These are phyloP conservation scores for Phytophthora hibernalis DNA, from an alignment of 352 stramenopile genomes.

Conservation along the genomic window DNA sequence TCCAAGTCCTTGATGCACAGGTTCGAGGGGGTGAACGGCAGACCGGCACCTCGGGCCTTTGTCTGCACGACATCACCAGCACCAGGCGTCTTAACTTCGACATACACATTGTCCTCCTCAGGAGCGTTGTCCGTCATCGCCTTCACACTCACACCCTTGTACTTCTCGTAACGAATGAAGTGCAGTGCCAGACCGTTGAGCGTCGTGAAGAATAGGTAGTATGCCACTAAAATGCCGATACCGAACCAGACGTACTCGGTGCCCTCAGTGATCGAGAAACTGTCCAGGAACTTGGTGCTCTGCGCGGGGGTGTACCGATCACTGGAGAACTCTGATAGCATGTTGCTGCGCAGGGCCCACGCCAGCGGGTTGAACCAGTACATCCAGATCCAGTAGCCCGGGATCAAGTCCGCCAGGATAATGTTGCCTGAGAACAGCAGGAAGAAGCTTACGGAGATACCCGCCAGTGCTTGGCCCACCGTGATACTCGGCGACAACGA, in stretches of 20 bases:
- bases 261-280: conserved; percentile 50
- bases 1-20: conserved; percentile 56
- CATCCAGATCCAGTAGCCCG: conserved; percentile 82
- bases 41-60: conserved; percentile 10
- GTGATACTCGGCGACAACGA: conserved; percentile 66
- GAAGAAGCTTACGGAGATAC: conserved; percentile 69
- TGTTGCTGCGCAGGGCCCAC: conserved; percentile 63
- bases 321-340: conserved; percentile 69
- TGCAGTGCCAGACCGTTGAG: conserved; percentile 55
- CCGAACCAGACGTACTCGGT: conserved; percentile 57
- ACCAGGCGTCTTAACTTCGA: conserved; percentile 39
- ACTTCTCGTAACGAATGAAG: conserved; percentile 56
- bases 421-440: conserved; percentile 85
- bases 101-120: conserved; percentile 41
- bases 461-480: conserved; percentile 54
- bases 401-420: conserved; percentile 71
- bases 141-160: conserved; percentile 50
- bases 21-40: conserved; percentile 50
- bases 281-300: conserved; percentile 32
- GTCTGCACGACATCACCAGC: not conserved
- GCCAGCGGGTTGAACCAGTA: conserved; percentile 77
- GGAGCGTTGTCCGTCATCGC: conserved; percentile 37
- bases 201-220: conserved; percentile 58
- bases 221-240: conserved; percentile 38
- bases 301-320: conserved; percentile 39